Percentiles rank a stretch among this genome's conserved stretches.
Evolutionary conservation across 495 filamentous ascomycete genomes (phyloP).

Genomic region (Penicillium samsonianum): DNA sequence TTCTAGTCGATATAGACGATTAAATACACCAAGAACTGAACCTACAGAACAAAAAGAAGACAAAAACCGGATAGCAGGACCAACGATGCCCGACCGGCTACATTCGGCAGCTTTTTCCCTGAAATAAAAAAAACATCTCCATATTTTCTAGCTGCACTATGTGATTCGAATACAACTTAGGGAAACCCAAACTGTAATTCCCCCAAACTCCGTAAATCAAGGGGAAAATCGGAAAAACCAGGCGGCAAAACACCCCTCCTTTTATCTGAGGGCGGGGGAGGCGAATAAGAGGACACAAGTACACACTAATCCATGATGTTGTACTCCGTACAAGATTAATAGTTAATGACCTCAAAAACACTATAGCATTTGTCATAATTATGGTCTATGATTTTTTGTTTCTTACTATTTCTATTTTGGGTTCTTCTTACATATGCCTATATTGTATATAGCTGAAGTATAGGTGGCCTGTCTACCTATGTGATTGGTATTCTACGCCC

Average conservation of each 20-base stretch:
- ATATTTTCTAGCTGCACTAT: background rate
- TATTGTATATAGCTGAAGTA: background rate
- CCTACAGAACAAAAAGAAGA: background rate
- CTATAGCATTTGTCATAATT: background rate
- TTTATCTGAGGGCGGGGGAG: constrained; percentile 4
- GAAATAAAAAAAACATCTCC: background rate
- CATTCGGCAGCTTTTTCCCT: constrained; percentile 5
- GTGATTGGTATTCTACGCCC: constrained; percentile 22
- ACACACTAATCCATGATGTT: background rate
- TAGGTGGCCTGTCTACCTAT: background rate
- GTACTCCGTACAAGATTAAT: background rate
- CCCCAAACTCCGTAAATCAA: background rate
- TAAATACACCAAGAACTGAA: background rate
- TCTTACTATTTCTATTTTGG: background rate
- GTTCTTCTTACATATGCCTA: background rate
- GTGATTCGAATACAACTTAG: background rate
- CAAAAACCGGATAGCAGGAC: background rate
- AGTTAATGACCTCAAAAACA: background rate
- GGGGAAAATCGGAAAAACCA: constrained; percentile 2
- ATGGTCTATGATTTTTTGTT: background rate
- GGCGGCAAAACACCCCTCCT: background rate
- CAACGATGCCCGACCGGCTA: constrained; percentile 11
- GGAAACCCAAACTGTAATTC: background rate
- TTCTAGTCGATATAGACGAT: background rate
- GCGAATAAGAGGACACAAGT: constrained; percentile 4